phyloP scores from a whole-genome alignment of 176 grass and related monocot species.

The Avena eriantha region DNA sequence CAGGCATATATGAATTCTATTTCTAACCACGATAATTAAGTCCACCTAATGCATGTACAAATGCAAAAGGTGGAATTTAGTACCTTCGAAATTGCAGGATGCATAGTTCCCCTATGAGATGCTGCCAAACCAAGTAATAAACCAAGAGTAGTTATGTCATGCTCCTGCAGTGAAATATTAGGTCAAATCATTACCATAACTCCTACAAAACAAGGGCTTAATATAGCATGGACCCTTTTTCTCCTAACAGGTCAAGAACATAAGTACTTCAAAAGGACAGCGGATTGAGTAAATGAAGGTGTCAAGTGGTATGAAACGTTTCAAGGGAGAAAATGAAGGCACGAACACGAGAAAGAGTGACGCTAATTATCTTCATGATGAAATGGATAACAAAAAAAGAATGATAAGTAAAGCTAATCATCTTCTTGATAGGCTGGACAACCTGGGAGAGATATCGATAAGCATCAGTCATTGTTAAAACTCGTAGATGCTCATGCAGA shows the following conservation, averaged over 20 bases:
- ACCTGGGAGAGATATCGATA: constrained; percentile 96
- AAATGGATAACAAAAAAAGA: constrained; percentile 19
- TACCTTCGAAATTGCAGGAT: constrained; percentile 94
- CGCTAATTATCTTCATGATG: not conserved
- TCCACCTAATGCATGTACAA: constrained; percentile 6
- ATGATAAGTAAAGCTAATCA: constrained; percentile 25
- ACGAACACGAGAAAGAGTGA: not conserved
- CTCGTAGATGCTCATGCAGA: constrained; percentile 83
- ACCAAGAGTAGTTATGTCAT: constrained; percentile 91
- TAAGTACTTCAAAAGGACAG: constrained; percentile 21
- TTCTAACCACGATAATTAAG: constrained; percentile 23
- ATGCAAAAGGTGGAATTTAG: constrained; percentile 14
- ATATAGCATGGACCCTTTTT: not conserved
- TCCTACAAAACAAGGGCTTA: constrained; percentile 24
- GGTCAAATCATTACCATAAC: constrained; percentile 18
- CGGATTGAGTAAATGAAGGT: constrained; percentile 1
- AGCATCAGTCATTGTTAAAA: constrained; percentile 81
- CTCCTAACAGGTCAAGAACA: not conserved
- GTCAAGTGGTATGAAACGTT: constrained; percentile 3
- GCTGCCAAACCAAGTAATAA: constrained; percentile 89
- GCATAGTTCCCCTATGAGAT: constrained; percentile 92
- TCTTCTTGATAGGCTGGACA: constrained; percentile 7
- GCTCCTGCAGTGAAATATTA: constrained; percentile 64
- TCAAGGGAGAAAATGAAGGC: constrained; percentile 9
- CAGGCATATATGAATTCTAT: constrained; percentile 27